Base-by-base conservation (phyloP, 148 eudicot species). In the Vaccinium myrtillus region DNA sequence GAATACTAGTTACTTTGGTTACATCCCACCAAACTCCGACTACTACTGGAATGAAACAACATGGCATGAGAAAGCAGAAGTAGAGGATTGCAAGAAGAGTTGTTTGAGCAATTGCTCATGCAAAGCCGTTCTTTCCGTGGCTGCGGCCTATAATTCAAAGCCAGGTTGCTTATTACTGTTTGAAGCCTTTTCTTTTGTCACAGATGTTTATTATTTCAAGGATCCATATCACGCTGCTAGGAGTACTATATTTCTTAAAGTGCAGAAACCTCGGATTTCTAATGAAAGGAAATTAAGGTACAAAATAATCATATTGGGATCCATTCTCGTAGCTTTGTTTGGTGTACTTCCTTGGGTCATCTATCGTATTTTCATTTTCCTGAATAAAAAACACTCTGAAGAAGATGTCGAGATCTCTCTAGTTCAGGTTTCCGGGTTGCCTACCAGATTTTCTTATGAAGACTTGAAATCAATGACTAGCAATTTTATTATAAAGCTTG, bases 101-200 rank as follows among this genome's bases (percentile, higher is more conserved):
- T 88, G 90, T 76, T 70, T 83, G 25, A 69, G 8, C 13, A 83
- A 86, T 36, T 88, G 90, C 73, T 80, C 86, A 0, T 88, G 90
- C 73, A 83, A 83, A 70, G 90, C 88, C 30, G 87, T 82, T 75
- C 0, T 86, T 83, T 67, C 50, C 71, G 1, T 80, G 85, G 43
- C 84, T 8, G 8, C 25, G 36, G 14, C 32, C 5, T 0, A 1
- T 67, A 6, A 23, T 11, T n/a, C 73, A 67, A 25, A 8, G 73
- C 27, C 73, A 11, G 75, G 79, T 15, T 88, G 90, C 67, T 81
- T 61, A 25, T 61, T 88, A 54, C 84, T 79, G 43, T 78, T 83
- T 0, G 78, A 86, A 11, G 61, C 86, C 53, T 86, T 81, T 54
- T 86, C 88, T 7, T 14, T 88, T 61, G 82, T 11, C 19, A 65